Conservation (phyloP, 768 basidiomycete genomes). For the Phaffia australis region DNA sequence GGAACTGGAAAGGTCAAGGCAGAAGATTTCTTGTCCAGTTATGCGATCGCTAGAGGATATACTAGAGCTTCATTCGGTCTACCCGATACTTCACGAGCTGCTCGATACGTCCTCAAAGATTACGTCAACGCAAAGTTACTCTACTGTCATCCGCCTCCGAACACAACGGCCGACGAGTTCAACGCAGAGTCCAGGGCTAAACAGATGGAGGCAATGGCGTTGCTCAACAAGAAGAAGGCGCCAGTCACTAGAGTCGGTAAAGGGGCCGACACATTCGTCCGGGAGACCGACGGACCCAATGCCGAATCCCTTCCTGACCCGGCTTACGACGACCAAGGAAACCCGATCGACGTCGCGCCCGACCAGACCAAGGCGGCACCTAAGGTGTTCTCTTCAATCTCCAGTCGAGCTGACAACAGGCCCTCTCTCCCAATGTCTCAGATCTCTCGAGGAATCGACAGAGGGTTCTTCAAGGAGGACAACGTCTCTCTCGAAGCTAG, state of each 20-base stretch:
- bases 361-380: slow-evolving; percentile 20
- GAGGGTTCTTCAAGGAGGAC: slow-evolving; percentile 64
- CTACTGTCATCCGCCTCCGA: slow-evolving; percentile 71
- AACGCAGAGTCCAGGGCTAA: slow-evolving; percentile 57
- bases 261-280: slow-evolving; percentile 70
- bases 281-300: slow-evolving; percentile 29
- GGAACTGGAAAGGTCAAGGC: slow-evolving; percentile 61
- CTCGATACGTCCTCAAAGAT: slow-evolving; percentile 87
- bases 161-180: slow-evolving; percentile 53
- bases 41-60: slow-evolving; percentile 90
- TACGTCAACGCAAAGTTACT: slow-evolving; percentile 90
- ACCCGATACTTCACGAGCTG: slow-evolving; percentile 89
- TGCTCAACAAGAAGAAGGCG: slow-evolving; percentile 72
- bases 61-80: slow-evolving; percentile 89
- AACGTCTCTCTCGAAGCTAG: slow-evolving; percentile 37
- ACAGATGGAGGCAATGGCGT: slow-evolving; percentile 46
- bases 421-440: slow-evolving; percentile 33
- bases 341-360: slow-evolving; percentile 24
- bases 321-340: slow-evolving; percentile 33
- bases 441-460: slow-evolving; percentile 57
- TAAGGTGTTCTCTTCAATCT: slow-evolving; percentile 27
- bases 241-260: slow-evolving; percentile 77
- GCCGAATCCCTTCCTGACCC: slow-evolving; percentile 33
- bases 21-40: slow-evolving; percentile 71
- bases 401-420: slow-evolving; percentile 40